Base-by-base conservation (phyloP, 2,329 filamentous ascomycete species). In the Sporothrix mexicana region DNA sequence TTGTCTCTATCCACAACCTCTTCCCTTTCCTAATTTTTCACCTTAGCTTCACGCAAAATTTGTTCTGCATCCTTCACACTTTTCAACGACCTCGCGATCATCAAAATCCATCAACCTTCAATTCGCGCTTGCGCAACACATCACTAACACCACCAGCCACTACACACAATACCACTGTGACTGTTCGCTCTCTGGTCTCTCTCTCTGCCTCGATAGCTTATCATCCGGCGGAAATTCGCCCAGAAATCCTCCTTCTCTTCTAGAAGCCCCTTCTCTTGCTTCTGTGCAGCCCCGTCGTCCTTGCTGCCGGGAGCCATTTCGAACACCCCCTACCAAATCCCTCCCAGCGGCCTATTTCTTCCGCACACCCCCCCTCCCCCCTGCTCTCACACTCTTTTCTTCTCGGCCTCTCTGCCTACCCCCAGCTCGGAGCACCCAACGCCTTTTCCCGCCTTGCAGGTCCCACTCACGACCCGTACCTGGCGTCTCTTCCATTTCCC, bases 401-500 rank as follows among this genome's bases (percentile, higher is more conserved):
- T 59, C 41, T 49, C 36, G n/a, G 53, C 13, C 68, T 59, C n/a
- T 57, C n/a, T 55, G 9, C 67, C 51, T 41, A 57, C 36, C 53
- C 68, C 41, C 41, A 57, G 36, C 36, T 15, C 20, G 43, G 41
- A 61, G 55, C 45, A 70, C 55, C 69, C 69, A 70, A 51, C 53
- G 43, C 69, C 51, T 49, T 45, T 41, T 47, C 51, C 69, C 66
- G 73, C 70, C 70, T 53, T 74, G 73, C 67, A 74, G 71, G 73
- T 61, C 57, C 59, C 57, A 66, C 59, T 59, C 25, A 43, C 30
- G 36, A 66, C 59, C 73, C 68, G 70, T 71, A 49, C 73, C 73
- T 74, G 73, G 71, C 73, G 73, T 61, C 68, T 72, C 57, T 71
- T 71, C 67, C 73, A 72, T 74, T 74, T 73, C 73, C 73, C 68